phyloP scores from a whole-genome alignment of 345 rosid species.

The Hypericum perforatum region DNA sequence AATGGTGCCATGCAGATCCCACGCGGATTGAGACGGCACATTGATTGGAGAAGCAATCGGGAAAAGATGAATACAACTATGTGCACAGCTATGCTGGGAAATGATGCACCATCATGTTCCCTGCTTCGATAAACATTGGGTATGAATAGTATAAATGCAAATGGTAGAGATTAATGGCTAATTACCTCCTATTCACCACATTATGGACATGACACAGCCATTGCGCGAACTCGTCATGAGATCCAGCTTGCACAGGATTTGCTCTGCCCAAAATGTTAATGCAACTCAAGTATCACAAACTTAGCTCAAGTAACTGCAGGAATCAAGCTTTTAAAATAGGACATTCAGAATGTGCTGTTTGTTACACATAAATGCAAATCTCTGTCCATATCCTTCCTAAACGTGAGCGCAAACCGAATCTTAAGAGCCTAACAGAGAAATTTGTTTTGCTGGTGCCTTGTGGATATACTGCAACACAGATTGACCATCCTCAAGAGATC shows the following conservation, averaged over 20 bases:
- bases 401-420: too few relatives aligned
- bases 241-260: slow-evolving; percentile 70
- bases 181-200: slow-evolving; percentile 83
- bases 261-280: slow-evolving; percentile 33
- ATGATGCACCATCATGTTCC: too few relatives aligned
- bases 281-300: background rate
- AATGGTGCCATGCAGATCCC: background rate
- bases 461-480: too few relatives aligned
- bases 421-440: too few relatives aligned
- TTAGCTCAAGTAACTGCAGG: background rate
- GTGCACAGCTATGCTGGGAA: too few relatives aligned
- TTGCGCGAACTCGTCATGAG: slow-evolving; percentile 77
- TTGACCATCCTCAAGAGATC: background rate
- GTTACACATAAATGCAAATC: too few relatives aligned
- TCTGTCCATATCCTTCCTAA: too few relatives aligned
- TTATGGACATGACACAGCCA: slow-evolving; percentile 93
- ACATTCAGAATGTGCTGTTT: background rate
- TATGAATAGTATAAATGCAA: background rate
- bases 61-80: too few relatives aligned
- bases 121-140: background rate
- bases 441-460: too few relatives aligned
- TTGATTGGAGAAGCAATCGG: too few relatives aligned
- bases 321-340: background rate
- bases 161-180: too few relatives aligned
- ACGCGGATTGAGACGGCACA: background rate